A percentile compares a stretch with the other conserved stretches of the same genome.
Evolutionary conservation across 305 asterid genomes (phyloP).

Genomic region (Fraxinus sp.): DNA sequence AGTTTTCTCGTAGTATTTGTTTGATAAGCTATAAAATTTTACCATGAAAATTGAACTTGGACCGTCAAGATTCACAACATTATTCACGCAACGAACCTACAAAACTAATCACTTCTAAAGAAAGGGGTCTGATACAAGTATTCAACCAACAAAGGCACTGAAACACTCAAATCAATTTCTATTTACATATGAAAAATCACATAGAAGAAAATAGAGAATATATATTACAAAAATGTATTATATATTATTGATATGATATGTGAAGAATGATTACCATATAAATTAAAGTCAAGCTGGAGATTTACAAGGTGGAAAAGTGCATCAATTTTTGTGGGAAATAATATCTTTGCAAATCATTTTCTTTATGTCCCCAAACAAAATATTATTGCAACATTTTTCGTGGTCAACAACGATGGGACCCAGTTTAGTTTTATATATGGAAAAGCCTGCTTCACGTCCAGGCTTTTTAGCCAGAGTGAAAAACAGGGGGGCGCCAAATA

Average conservation of each 20-base stretch:
- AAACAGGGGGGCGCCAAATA: too few relatives aligned
- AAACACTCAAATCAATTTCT: not conserved
- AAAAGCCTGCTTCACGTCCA: too few relatives aligned
- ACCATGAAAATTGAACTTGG: too few relatives aligned
- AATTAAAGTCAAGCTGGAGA: not conserved
- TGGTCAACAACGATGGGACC: slow-evolving; percentile 31
- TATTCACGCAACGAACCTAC: too few relatives aligned
- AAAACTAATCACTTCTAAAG: not conserved
- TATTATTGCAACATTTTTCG: not conserved
- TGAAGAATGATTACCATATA: not conserved
- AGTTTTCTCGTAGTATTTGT: too few relatives aligned
- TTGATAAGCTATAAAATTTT: too few relatives aligned
- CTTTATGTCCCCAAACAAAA: not conserved
- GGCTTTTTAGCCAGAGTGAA: too few relatives aligned
- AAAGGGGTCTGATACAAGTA: not conserved
- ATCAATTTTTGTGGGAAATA: not conserved
- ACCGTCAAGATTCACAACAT: too few relatives aligned
- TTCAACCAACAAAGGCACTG: not conserved
- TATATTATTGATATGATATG: not conserved
- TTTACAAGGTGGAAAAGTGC: not conserved
- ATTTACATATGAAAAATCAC: too few relatives aligned
- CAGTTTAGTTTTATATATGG: too few relatives aligned
- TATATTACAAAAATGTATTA: not conserved
- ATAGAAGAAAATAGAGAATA: not conserved
- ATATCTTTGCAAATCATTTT: not conserved